These are phyloP conservation scores for Salix suchowensis DNA, from an alignment of 345 rosid genomes.

Conservation along the genomic window DNA sequence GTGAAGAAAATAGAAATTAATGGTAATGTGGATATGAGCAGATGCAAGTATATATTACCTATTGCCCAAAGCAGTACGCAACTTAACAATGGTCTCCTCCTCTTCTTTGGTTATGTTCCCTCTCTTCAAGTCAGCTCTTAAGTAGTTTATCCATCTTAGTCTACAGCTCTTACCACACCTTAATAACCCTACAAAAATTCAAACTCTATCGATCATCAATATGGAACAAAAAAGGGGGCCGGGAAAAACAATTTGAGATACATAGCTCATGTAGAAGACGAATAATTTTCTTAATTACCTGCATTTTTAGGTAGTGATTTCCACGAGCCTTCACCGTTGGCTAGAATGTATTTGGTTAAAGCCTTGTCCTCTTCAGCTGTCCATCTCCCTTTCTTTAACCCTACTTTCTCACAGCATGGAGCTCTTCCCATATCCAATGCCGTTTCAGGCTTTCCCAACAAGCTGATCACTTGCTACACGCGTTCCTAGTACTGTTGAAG, in stretches of 20 bases:
- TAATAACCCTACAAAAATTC: constrained; percentile 42
- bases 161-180: constrained; percentile 97
- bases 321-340: constrained; percentile 86
- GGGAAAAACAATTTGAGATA: not conserved
- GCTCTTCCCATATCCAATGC: constrained; percentile 74
- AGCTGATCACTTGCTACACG: not conserved
- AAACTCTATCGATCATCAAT: not conserved
- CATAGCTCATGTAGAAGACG: not conserved
- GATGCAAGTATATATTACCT: constrained; percentile 32
- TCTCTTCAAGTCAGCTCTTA: constrained; percentile 74
- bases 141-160: constrained; percentile 87
- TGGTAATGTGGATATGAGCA: too few relatives aligned
- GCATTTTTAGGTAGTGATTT: constrained; percentile 82
- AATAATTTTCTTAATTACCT: constrained; percentile 29
- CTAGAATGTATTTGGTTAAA: constrained; percentile 54
- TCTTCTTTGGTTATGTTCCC: constrained; percentile 75
- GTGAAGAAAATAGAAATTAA: too few relatives aligned
- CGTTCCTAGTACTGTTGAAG: not conserved
- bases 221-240: too few relatives aligned
- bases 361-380: constrained; percentile 74
- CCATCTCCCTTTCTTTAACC: constrained; percentile 86
- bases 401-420: constrained; percentile 84
- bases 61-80: constrained; percentile 69
- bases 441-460: not conserved
- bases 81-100: constrained; percentile 64